phyloP scores from a whole-genome alignment of 169 alveolate genomes.

The Theileria luwenshuni region DNA sequence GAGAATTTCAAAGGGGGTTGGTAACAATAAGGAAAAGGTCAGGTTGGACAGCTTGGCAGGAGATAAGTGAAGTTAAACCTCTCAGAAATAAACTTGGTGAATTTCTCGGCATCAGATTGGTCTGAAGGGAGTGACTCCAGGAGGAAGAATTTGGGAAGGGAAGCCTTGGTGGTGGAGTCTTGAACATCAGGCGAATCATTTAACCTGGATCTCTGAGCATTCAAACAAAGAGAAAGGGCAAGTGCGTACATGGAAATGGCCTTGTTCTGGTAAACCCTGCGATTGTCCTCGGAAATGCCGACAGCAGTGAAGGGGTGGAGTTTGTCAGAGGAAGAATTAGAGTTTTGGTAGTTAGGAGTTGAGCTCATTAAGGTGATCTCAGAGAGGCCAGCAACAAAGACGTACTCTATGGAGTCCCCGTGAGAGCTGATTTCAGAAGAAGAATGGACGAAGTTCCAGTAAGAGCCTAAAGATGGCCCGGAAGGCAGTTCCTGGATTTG shows the following conservation, averaged over 20 bases:
- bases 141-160: constrained; percentile 36
- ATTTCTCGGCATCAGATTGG: constrained; percentile 8
- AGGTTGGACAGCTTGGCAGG: no score
- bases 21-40: not conserved
- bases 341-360: not conserved
- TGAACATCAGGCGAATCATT: not conserved
- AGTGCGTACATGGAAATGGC: constrained; percentile 21
- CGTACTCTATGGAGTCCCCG: constrained; percentile 23
- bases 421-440: constrained; percentile 41
- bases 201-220: constrained; percentile 16
- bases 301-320: constrained; percentile 42
- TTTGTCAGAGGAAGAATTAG: not conserved
- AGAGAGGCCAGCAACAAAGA: constrained; percentile 47
- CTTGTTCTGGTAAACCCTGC: not conserved
- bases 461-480: not conserved
- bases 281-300: not conserved
- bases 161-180: constrained; percentile 17
- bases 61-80: constrained; percentile 36
- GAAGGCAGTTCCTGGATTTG: no score
- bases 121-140: constrained; percentile 39
- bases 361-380: constrained; percentile 5
- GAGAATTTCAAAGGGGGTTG: constrained; percentile 14
- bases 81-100: constrained; percentile 32
- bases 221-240: constrained; percentile 20
- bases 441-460: constrained; percentile 53